Evolutionary conservation across 495 filamentous ascomycete species (phyloP).

Genomic region (Talaromyces nanjingensis): DNA sequence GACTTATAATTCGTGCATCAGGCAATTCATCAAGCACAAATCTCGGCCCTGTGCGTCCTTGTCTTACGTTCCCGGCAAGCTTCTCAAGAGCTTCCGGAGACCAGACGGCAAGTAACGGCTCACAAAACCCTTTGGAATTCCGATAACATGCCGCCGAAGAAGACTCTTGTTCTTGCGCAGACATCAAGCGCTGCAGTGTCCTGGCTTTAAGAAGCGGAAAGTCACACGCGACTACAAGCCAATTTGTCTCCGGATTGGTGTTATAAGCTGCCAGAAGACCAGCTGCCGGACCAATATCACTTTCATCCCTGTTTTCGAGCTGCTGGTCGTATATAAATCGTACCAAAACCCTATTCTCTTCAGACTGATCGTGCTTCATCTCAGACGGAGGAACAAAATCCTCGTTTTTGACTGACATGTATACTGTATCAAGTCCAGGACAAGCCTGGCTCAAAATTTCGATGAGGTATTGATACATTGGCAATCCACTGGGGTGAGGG

Average conservation of each 20-base stretch:
- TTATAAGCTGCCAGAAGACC: conserved; percentile 20
- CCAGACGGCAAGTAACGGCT: conserved; percentile 20
- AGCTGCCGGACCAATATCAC: conserved; percentile 15
- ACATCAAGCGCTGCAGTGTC: conserved; percentile 14
- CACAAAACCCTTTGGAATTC: conserved; percentile 15
- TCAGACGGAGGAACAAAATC: not conserved
- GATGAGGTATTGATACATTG: conserved; percentile 15
- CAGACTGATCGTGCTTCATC: not conserved
- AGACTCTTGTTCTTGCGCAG: not conserved
- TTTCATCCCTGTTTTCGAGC: not conserved
- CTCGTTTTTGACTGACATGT: conserved; percentile 15
- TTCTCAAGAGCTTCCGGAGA: conserved; percentile 11
- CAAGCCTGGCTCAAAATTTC: conserved; percentile 12
- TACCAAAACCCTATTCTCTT: not conserved
- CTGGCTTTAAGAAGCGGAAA: conserved; percentile 17
- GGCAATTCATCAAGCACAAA: conserved; percentile 12
- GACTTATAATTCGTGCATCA: conserved; percentile 12
- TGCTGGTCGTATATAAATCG: not conserved
- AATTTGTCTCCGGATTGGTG: conserved; percentile 13
- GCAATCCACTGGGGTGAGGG: conserved; percentile 9
- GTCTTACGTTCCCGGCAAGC: conserved; percentile 13
- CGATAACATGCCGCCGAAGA: conserved; percentile 17
- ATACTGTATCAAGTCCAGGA: conserved; percentile 15
- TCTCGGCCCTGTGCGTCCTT: conserved; percentile 13
- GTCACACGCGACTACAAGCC: conserved; percentile 20